Percentiles rank a stretch among this genome's conserved stretches.
phyloP scores from a whole-genome alignment of 2,329 filamentous ascomycete genomes.

The Penicillium psychrosexuale region DNA sequence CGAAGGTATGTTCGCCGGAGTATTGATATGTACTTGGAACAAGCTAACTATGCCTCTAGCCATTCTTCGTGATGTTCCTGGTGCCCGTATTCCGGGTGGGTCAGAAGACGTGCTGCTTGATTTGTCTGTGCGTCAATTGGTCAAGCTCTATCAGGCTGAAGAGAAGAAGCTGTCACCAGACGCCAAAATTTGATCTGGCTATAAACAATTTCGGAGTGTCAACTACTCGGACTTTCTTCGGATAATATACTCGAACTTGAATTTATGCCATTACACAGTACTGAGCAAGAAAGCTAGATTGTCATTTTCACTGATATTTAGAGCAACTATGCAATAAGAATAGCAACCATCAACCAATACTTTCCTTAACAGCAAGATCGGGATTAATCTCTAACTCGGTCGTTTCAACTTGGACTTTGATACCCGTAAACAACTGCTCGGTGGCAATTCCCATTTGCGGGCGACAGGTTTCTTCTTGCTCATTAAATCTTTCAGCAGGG shows the following conservation, averaged over 20 bases:
- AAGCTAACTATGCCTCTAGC: conserved; percentile 42
- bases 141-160: conserved; percentile 59
- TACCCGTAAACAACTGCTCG: background rate
- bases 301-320: too few species aligned
- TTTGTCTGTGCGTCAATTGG: conserved; percentile 65
- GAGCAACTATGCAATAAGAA: background rate
- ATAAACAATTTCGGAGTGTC: background rate
- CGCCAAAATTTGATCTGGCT: conserved; percentile 26
- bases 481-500: background rate
- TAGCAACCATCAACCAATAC: background rate
- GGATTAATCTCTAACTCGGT: background rate
- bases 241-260: background rate
- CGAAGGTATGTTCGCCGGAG: conserved; percentile 54
- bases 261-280: background rate
- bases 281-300: too few species aligned
- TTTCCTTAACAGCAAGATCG: background rate
- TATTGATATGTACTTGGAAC: background rate
- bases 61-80: conserved; percentile 63
- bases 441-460: background rate
- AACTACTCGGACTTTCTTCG: background rate
- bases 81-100: conserved; percentile 62
- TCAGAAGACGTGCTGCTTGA: conserved; percentile 72
- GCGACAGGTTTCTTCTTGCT: too few species aligned
- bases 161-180: conserved; percentile 30
- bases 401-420: background rate